Evolutionary conservation across 2,329 filamentous ascomycete species (phyloP).

Genomic region (Microascus cirrosus): DNA sequence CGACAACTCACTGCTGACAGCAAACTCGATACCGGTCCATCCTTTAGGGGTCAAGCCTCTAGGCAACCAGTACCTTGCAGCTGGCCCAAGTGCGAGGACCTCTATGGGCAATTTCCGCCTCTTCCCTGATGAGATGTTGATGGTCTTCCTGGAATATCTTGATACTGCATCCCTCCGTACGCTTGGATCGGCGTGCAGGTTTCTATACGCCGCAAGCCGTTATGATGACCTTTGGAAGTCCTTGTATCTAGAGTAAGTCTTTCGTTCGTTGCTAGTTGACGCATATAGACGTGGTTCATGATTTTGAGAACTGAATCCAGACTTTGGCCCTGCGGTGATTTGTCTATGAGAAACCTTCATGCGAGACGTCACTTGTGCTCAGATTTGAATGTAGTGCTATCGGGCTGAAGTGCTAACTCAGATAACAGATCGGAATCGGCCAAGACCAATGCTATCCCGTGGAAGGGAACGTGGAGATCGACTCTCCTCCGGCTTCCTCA

Average conservation of each 20-base stretch:
- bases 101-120: slow-evolving; percentile 53
- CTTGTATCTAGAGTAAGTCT: slow-evolving; percentile 71
- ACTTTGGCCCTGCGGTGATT: too few species aligned
- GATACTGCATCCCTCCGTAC: slow-evolving; percentile 49
- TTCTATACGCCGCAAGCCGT: slow-evolving; percentile 73
- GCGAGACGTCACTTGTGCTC: too few species aligned
- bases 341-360: too few species aligned
- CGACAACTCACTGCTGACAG: not conserved
- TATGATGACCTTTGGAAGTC: slow-evolving; percentile 85
- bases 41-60: slow-evolving; percentile 76
- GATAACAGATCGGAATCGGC: not conserved
- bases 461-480: slow-evolving; percentile 51
- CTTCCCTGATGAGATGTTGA: slow-evolving; percentile 73
- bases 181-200: slow-evolving; percentile 71
- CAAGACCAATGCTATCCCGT: not conserved
- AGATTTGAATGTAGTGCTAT: not conserved
- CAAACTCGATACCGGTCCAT: slow-evolving; percentile 56
- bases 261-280: not conserved
- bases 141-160: slow-evolving; percentile 64
- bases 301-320: not conserved
- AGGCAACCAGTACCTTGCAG: slow-evolving; percentile 68
- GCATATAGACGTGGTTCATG: not conserved
- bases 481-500: slow-evolving; percentile 54
- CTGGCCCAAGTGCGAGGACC: slow-evolving; percentile 53
- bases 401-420: not conserved